Evolutionary conservation across 768 basidiomycete species (phyloP), one percentile per base, ranked within the genome.

Genomic region (Coprinopsis cinerea): DNA sequence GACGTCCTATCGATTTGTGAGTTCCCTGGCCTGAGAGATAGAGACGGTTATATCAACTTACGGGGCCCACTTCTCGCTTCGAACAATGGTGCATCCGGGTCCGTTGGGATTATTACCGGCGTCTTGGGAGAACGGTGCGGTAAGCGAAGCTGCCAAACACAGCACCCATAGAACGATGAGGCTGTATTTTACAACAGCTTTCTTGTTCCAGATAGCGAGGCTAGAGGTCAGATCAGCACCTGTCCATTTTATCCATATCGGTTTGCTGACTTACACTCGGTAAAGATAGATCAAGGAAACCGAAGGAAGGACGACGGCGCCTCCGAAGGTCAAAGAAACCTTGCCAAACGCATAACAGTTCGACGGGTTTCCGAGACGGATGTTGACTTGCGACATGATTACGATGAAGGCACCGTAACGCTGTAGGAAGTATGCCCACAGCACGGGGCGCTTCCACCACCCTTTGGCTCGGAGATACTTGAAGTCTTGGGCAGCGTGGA

Each of bases 201-300:
- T 22, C 23, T 23, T 43, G 17, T 43, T 20, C 41, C 41, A 43
- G 17, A 43, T 43, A 26, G 41, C 41, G 4, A 43, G 41, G 10
- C 41, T 43, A 18, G 18, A 43, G 17, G 18, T 20, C 18, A 26
- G 36, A 39, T 43, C 41, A 34, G 30, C 30, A n/a, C 9, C 41
- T 23, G 23, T 22, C 9, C 18, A 39, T 9, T 17, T 39, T 17
- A 39, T 10, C 18, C 37, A 43, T 18, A 22, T 4, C 20, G 9
- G 18, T 7, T 10, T 13, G 11, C 17, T 17, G 11, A 24, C 41
- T 22, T 26, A 43, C 41, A 43, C 41, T 24, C 41, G 18, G 41
- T 43, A 43, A 11, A 43, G 41, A 26, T 43, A 43, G 23, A 43
- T 43, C 24, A 43, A 25, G 41, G 22, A 23, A 7, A 43, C 41